Conservation (phyloP, 2,329 filamentous ascomycete genomes). For the Metarhizium humberi region DNA sequence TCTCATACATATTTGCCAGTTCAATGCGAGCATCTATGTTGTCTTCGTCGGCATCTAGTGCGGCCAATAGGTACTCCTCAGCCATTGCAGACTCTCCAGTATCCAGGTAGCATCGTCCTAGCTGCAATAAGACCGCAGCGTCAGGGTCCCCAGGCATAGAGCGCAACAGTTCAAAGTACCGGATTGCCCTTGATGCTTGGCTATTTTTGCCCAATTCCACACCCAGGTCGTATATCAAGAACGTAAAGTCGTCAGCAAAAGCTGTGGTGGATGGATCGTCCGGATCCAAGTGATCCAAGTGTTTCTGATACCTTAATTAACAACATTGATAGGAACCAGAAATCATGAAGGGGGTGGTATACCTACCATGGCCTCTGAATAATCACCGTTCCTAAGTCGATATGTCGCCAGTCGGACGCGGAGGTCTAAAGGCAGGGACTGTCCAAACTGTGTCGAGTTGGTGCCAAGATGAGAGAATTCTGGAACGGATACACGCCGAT, state of each 20-base stretch:
- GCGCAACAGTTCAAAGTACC: constrained; percentile 47
- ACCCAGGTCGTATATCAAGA: constrained; percentile 66
- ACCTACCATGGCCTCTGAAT: constrained; percentile 66
- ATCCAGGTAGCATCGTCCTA: constrained; percentile 61
- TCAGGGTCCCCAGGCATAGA: constrained; percentile 39
- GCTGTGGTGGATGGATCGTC: constrained; percentile 36
- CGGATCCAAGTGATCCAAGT: constrained; percentile 63
- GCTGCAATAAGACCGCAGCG: constrained; percentile 40
- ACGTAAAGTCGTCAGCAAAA: constrained; percentile 56
- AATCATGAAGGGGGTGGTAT: background rate
- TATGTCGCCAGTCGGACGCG: constrained; percentile 77
- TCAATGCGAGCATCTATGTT: constrained; percentile 70
- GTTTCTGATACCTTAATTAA: constrained; percentile 34
- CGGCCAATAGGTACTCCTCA: constrained; percentile 66
- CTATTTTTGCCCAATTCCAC: constrained; percentile 29
- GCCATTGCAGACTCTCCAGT: constrained; percentile 57
- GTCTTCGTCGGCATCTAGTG: constrained; percentile 61
- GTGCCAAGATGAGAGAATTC: constrained; percentile 50
- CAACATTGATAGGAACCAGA: background rate
- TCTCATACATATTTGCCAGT: constrained; percentile 78
- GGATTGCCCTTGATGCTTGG: constrained; percentile 31
- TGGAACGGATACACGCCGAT: constrained; percentile 53
- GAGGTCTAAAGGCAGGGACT: constrained; percentile 69
- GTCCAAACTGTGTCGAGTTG: constrained; percentile 54
- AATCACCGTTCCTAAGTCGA: constrained; percentile 60